These are phyloP conservation scores for Zarea fungicola DNA, from an alignment of 2,329 filamentous ascomycete species.

Conservation along the genomic window DNA sequence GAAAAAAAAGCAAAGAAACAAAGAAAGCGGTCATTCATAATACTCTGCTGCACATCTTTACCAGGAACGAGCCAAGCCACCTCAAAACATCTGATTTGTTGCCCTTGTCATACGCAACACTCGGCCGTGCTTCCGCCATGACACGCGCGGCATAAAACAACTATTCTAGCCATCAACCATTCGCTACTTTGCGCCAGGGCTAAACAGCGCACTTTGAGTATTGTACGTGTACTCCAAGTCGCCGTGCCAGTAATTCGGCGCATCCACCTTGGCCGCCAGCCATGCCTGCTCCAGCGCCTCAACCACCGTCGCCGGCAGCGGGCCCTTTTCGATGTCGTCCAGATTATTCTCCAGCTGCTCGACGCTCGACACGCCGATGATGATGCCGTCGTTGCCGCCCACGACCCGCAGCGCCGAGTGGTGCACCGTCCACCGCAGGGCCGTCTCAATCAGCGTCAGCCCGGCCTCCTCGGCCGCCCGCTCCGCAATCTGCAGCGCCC, in stretches of 20 bases:
- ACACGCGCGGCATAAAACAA: background rate
- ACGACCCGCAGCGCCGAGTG: constrained; percentile 57
- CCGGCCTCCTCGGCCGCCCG: constrained; percentile 61
- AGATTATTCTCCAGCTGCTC: constrained; percentile 55
- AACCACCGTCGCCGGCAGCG: constrained; percentile 71
- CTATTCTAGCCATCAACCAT: background rate
- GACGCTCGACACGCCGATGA: constrained; percentile 54
- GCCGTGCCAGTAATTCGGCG: constrained; percentile 49
- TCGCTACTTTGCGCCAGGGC: constrained; percentile 34
- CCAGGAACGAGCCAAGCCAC: too few species aligned
- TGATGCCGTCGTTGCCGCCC: constrained; percentile 52
- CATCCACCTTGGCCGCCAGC: constrained; percentile 58
- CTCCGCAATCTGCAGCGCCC: constrained; percentile 65
- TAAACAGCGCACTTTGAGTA: constrained; percentile 55
- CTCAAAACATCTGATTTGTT: too few species aligned
- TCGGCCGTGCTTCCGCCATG: too few species aligned
- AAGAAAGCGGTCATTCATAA: too few species aligned
- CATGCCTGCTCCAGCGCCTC: constrained; percentile 73
- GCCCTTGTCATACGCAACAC: too few species aligned
- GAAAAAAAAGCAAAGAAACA: too few species aligned
- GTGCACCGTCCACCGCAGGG: constrained; percentile 67
- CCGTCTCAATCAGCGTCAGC: constrained; percentile 65
- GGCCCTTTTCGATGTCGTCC: constrained; percentile 58
- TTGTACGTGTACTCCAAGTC: constrained; percentile 65
- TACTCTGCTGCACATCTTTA: too few species aligned